A percentile compares a stretch with the other conserved stretches of the same genome.
Conservation (phyloP, 2,329 filamentous ascomycete species). For the Teratosphaeria viscida region DNA sequence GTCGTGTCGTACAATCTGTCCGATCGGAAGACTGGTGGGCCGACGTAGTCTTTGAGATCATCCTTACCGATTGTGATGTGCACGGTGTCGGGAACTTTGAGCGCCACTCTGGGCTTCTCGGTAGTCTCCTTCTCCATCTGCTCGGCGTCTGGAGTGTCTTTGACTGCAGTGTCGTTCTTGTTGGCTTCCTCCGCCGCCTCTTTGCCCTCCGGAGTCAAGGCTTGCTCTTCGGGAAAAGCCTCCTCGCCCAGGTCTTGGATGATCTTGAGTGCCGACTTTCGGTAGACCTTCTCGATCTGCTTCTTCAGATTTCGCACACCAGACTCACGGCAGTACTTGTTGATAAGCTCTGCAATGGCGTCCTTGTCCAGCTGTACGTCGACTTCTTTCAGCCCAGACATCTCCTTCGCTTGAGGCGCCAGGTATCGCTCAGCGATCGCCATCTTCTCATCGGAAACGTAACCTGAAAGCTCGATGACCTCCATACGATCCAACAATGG, state of each 20-base stretch:
- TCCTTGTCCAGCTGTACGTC: constrained; percentile 79
- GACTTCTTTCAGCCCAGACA: constrained; percentile 80
- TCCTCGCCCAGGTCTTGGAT: constrained; percentile 88
- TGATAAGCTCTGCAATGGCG: constrained; percentile 93
- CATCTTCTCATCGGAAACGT: constrained; percentile 98
- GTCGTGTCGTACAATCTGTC: constrained; percentile 91
- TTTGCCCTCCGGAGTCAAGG: constrained; percentile 77
- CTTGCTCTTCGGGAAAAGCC: constrained; percentile 55
- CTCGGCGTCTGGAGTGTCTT: constrained; percentile 44
- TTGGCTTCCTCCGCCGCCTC: constrained; percentile 49
- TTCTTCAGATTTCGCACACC: constrained; percentile 98
- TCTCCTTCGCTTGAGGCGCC: constrained; percentile 84
- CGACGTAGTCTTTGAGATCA: constrained; percentile 92
- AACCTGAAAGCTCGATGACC: constrained; percentile 88
- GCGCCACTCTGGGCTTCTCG: constrained; percentile 58
- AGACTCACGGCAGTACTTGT: constrained; percentile 94
- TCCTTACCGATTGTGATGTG: constrained; percentile 79
- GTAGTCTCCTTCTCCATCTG: constrained; percentile 50
- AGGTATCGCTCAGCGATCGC: constrained; percentile 92
- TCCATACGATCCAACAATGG: constrained; percentile 96
- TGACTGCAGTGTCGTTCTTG: constrained; percentile 54
- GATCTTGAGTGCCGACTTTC: constrained; percentile 94
- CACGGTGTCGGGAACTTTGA: constrained; percentile 77
- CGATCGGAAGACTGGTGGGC: constrained; percentile 87
- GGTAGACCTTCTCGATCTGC: constrained; percentile 98